Evolutionary conservation across 331 rosid species (phyloP).

Genomic region (Ulmus americana): DNA sequence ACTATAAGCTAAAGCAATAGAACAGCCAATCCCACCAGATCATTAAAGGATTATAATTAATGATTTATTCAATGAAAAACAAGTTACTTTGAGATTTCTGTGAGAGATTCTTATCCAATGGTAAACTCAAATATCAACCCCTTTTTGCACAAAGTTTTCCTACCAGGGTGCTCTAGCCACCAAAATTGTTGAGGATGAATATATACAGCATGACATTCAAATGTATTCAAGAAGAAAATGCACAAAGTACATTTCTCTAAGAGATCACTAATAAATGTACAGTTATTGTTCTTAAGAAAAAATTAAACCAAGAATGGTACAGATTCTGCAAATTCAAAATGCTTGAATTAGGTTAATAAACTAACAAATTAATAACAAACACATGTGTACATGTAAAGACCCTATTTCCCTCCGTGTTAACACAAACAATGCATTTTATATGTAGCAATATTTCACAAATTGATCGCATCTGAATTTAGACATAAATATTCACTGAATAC

Average conservation of each 20-base stretch:
- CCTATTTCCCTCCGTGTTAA: not conserved
- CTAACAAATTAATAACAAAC: too few species aligned
- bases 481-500: not conserved
- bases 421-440: not conserved
- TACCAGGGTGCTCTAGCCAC: not conserved
- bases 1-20: not conserved
- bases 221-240: not conserved
- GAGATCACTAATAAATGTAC: not conserved
- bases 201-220: not conserved
- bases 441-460: not conserved
- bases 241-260: not conserved
- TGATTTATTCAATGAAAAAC: too few species aligned
- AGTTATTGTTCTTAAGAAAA: not conserved
- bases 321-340: not conserved
- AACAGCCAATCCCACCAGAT: not conserved
- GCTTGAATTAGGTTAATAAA: not conserved
- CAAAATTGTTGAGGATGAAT: not conserved
- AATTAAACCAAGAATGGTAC: not conserved
- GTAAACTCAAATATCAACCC: not conserved
- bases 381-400: too few species aligned
- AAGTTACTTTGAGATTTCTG: too few species aligned
- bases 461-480: conserved; percentile 2
- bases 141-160: too few species aligned
- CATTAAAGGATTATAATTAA: too few species aligned
- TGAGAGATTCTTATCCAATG: too few species aligned